A percentile compares a stretch with the other conserved stretches of the same genome.
phyloP scores from a whole-genome alignment of 306 rosid genomes.

The Fragaria iinumae region DNA sequence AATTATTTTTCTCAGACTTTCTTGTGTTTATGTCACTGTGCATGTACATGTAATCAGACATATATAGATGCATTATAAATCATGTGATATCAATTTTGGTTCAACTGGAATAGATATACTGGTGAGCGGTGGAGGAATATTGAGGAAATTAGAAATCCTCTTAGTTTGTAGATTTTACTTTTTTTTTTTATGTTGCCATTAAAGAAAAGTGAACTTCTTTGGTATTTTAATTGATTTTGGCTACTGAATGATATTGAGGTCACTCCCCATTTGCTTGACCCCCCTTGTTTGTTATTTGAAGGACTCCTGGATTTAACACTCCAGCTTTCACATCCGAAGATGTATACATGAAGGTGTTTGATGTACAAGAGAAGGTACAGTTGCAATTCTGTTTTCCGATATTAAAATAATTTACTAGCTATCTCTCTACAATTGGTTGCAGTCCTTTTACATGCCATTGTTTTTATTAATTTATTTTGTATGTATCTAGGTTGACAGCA shows the following conservation, averaged over 20 bases:
- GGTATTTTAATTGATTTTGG: not conserved
- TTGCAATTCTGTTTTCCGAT: constrained; percentile 17
- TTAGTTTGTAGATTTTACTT: not conserved
- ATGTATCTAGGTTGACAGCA: constrained; percentile 48
- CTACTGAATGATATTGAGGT: not conserved
- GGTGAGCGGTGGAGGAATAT: not conserved
- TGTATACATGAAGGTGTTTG: constrained; percentile 52
- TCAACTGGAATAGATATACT: not conserved
- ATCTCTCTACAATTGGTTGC: constrained; percentile 3
- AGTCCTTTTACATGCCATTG: constrained; percentile 12
- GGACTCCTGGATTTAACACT: constrained; percentile 60
- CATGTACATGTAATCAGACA: not conserved
- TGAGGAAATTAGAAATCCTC: not conserved
- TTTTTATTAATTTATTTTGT: not conserved
- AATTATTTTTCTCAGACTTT: not conserved
- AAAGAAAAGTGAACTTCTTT: not conserved
- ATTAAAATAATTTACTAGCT: constrained; percentile 14
- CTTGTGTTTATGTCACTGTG: not conserved
- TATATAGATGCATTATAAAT: not conserved
- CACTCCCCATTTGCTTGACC: constrained; percentile 8
- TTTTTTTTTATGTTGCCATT: not conserved
- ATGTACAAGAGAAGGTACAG: constrained; percentile 75
- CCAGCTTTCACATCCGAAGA: constrained; percentile 89
- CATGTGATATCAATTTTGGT: not conserved
- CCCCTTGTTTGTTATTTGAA: constrained; percentile 27